These are phyloP conservation scores for Lanmaoa rubissima DNA, from an alignment of 768 basidiomycete genomes.

Conservation along the genomic window DNA sequence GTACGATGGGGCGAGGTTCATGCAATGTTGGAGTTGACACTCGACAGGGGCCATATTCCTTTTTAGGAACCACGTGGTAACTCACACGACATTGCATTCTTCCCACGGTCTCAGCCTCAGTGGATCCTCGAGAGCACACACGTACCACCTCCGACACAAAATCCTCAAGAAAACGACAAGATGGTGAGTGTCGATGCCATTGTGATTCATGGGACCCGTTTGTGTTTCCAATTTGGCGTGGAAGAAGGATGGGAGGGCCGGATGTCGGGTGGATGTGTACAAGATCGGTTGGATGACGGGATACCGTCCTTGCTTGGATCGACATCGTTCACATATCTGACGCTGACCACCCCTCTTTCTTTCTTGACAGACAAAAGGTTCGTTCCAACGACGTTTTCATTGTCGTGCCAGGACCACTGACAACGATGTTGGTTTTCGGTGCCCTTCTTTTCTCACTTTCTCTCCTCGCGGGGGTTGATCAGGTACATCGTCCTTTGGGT, in stretches of 20 bases:
- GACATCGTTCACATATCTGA: background rate
- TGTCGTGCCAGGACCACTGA: constrained; percentile 10
- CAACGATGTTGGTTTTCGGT: no score
- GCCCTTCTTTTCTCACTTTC: no score
- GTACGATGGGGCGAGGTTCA: background rate
- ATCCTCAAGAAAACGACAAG: constrained; percentile 38
- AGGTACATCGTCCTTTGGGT: constrained; percentile 98
- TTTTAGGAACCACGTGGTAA: constrained; percentile 3
- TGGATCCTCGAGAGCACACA: background rate
- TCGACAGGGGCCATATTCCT: background rate
- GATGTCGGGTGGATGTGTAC: constrained; percentile 21
- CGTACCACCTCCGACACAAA: constrained; percentile 19
- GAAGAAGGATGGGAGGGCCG: constrained; percentile 21
- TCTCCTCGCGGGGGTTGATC: constrained; percentile 18
- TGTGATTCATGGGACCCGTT: constrained; percentile 11
- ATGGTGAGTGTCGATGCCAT: constrained; percentile 44
- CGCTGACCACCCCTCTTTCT: constrained; percentile 22
- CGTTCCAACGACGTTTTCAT: constrained; percentile 22
- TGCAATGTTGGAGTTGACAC: no score
- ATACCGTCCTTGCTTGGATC: background rate
- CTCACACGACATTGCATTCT: background rate
- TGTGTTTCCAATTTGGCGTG: background rate
- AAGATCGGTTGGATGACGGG: constrained; percentile 35
- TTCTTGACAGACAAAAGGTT: constrained; percentile 78
- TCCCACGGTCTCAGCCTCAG: constrained; percentile 27